Base-by-base conservation (phyloP, 768 basidiomycete species). In the Leccinum olivaceopallidum region DNA sequence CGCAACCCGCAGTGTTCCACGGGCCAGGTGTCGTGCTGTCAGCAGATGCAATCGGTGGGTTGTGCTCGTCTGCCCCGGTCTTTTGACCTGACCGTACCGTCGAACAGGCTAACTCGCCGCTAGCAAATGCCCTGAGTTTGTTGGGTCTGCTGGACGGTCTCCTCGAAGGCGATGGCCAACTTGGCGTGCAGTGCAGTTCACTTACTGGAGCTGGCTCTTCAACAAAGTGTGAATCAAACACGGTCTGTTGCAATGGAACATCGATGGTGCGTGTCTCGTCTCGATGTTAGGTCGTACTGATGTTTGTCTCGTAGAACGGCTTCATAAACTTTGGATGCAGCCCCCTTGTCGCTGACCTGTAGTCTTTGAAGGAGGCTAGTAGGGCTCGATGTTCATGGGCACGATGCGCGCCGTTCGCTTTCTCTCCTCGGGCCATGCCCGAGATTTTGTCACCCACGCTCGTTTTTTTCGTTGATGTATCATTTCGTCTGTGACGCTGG, bases 241-340 rank as follows among this genome's bases (percentile, higher is more conserved):
- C 72, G 18, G 64, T 72, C 22, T 72, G 71, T 55, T 72, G 71
- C 61, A 62, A 60, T 57, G 48, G 62, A 8, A 59, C 68, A 13
- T 39, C 50, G 8, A 62, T 39, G 56, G 70, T 71, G 28, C 28
- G 69, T 44, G 16, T 58, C 37, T 20, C 18, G 12, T 48, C 10
- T 24, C 20, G 8, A 4, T 10, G 24, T 2, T 30, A 7, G 13
- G 30, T 32, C 18, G 10, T 22, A 5, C 1, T 5, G 5, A 10
- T 26, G 24, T 16, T 30, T 2, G 1, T 22, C 20, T 48, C 47
- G 50, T 39, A 74, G 64, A 51, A 55, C 6, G 72, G 72, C 53
- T 28, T 74, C 51, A 48, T 74, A 32, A 73, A 73, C 51, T 28
- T 73, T 52, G 67, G 67, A 55, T 73, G 72, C 47, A 61, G 53